Evolutionary conservation across 2,329 filamentous ascomycete genomes (phyloP).

Genomic region (Fusarium albosuccineum): DNA sequence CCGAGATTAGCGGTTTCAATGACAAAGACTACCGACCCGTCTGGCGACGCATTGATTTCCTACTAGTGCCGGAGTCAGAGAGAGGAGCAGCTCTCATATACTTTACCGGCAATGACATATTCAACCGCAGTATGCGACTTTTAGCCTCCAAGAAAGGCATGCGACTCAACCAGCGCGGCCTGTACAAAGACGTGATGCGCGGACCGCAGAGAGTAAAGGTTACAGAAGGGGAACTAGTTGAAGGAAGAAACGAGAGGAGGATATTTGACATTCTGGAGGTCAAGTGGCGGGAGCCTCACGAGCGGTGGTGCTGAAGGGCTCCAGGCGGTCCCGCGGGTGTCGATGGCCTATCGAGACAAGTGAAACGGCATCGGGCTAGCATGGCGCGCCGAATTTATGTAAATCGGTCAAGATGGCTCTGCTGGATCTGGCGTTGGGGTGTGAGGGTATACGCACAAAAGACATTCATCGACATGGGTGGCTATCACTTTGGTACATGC

Average conservation of each 20-base stretch:
- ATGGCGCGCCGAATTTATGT: background rate
- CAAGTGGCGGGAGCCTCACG: conserved; percentile 83
- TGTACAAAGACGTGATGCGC: conserved; percentile 79
- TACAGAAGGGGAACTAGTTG: conserved; percentile 77
- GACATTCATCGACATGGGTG: no score
- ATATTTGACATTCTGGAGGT: conserved; percentile 88
- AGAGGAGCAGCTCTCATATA: conserved; percentile 91
- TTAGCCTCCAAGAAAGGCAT: conserved; percentile 85
- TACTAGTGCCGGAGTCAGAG: conserved; percentile 84
- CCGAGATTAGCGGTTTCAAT: conserved; percentile 55
- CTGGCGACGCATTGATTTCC: conserved; percentile 87
- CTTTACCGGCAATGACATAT: conserved; percentile 95
- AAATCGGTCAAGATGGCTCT: no score
- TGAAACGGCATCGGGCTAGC: conserved; percentile 27
- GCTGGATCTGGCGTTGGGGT: no score
- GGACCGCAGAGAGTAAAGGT: conserved; percentile 69
- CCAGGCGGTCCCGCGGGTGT: conserved; percentile 25
- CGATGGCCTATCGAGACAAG: conserved; percentile 37
- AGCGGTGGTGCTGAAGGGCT: conserved; percentile 75
- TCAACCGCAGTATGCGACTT: conserved; percentile 87
- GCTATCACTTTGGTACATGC: no score
- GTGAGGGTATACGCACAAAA: no score
- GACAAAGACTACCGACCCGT: conserved; percentile 55
- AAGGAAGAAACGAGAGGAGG: conserved; percentile 79
- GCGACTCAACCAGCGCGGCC: conserved; percentile 85